Evolutionary conservation across 2,329 filamentous ascomycete species (phyloP).

Genomic region (Paracorniculantispora psalliotae): DNA sequence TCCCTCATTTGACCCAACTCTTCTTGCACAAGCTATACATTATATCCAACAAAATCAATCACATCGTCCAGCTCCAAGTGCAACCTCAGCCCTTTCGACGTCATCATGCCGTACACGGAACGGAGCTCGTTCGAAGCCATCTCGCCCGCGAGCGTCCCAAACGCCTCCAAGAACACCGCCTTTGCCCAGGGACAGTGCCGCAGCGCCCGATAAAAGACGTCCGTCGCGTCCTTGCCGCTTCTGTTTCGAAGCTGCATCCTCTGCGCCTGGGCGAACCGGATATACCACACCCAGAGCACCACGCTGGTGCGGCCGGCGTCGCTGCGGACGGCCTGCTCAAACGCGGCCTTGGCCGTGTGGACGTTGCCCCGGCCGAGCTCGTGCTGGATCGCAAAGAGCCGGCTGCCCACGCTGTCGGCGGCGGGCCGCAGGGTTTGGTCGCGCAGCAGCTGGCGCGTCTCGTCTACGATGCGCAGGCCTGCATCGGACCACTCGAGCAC

Average conservation of each 20-base stretch:
- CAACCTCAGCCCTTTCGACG: constrained; percentile 44
- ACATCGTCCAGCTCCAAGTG: constrained; percentile 47
- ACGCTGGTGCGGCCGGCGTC: constrained; percentile 35
- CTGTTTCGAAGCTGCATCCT: constrained; percentile 29
- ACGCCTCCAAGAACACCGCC: constrained; percentile 47
- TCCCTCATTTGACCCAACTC: too few species aligned
- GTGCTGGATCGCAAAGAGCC: constrained; percentile 47
- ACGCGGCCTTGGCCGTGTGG: constrained; percentile 46
- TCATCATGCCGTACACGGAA: constrained; percentile 44
- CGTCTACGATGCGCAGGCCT: constrained; percentile 68
- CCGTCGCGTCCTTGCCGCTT: constrained; percentile 30
- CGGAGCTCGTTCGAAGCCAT: constrained; percentile 46
- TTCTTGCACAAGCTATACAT: neutral
- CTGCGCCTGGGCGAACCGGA: constrained; percentile 40
- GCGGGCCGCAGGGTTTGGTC: constrained; percentile 40
- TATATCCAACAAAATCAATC: too few species aligned
- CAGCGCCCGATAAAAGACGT: constrained; percentile 44
- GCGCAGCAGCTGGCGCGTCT: constrained; percentile 62
- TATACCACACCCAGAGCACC: constrained; percentile 46
- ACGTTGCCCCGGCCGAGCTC: constrained; percentile 44
- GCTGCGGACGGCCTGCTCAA: constrained; percentile 46
- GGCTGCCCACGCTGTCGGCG: constrained; percentile 39
- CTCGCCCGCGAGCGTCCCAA: constrained; percentile 37
- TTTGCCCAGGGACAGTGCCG: constrained; percentile 47
- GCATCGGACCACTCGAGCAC: constrained; percentile 71